phyloP scores from a whole-genome alignment of 805 yeast genomes.

The Ogataea methylovora region DNA sequence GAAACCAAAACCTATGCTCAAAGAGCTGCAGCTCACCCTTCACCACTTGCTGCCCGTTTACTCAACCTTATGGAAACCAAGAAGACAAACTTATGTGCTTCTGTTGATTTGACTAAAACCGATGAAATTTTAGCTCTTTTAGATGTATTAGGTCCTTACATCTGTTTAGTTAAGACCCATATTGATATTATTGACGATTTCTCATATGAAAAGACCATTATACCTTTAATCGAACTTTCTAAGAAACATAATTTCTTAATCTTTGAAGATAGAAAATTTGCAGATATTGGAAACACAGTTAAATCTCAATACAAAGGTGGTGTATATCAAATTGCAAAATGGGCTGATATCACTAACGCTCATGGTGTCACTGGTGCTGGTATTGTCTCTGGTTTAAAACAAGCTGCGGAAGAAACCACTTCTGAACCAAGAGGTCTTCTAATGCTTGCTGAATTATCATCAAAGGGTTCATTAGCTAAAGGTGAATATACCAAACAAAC shows the following conservation, averaged over 20 bases:
- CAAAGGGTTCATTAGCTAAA: slow-evolving; percentile 87
- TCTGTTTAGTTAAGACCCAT: slow-evolving; percentile 90
- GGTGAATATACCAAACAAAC: slow-evolving; percentile 88
- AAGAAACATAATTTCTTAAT: slow-evolving; percentile 81
- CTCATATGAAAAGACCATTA: slow-evolving; percentile 68
- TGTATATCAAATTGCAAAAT: slow-evolving; percentile 76
- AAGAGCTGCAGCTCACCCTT: slow-evolving; percentile 64
- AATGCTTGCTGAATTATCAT: slow-evolving; percentile 93
- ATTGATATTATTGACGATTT: slow-evolving; percentile 91
- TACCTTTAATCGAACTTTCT: slow-evolving; percentile 66
- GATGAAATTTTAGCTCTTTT: slow-evolving; percentile 62
- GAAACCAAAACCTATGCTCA: slow-evolving; percentile 40
- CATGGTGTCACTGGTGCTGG: slow-evolving; percentile 97
- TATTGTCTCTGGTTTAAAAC: slow-evolving; percentile 79
- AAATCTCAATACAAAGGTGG: slow-evolving; percentile 92
- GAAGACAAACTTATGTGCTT: slow-evolving; percentile 87
- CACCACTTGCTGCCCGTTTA: slow-evolving; percentile 74
- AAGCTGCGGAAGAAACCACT: slow-evolving; percentile 67
- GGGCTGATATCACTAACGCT: slow-evolving; percentile 98
- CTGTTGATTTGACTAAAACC: slow-evolving; percentile 83
- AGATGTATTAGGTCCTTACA: slow-evolving; percentile 83
- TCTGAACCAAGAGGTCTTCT: slow-evolving; percentile 79
- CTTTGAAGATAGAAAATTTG: slow-evolving; percentile 96
- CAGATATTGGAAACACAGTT: slow-evolving; percentile 97
- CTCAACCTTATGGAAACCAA: slow-evolving; percentile 69